A percentile compares a stretch with the other conserved stretches of the same genome.
Evolutionary conservation across 2,329 filamentous ascomycete genomes (phyloP).

Genomic region (Pseudogymnoascus sp.): DNA sequence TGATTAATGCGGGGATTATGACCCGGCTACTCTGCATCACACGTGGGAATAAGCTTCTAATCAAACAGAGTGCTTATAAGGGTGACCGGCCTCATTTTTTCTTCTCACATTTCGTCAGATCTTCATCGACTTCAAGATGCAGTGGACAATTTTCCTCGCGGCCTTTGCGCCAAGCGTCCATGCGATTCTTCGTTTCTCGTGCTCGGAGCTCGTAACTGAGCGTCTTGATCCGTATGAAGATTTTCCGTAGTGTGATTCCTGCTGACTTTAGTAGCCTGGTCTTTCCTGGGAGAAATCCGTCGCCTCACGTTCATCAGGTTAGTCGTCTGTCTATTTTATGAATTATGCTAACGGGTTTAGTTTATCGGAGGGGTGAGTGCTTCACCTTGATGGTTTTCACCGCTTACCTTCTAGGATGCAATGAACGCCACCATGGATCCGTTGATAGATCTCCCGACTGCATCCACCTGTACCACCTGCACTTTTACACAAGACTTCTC

Average conservation of each 20-base stretch:
- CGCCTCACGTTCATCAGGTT: conserved; percentile 17
- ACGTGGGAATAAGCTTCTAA: background rate
- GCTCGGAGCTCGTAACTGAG: conserved; percentile 17
- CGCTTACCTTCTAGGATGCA: conserved; percentile 23
- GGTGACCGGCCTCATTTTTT: background rate
- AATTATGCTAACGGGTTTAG: background rate
- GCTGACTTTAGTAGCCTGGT: conserved; percentile 11
- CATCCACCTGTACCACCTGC: conserved; percentile 27
- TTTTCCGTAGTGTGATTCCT: background rate
- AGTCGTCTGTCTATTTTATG: conserved; percentile 6
- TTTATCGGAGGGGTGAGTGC: background rate
- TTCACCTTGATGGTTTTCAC: background rate
- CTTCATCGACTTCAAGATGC: conserved; percentile 8
- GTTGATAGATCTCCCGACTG: conserved; percentile 19
- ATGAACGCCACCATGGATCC: conserved; percentile 34
- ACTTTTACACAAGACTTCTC: conserved; percentile 30
- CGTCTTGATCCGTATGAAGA: conserved; percentile 15
- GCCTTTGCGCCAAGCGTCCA: conserved; percentile 11
- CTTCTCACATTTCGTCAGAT: background rate
- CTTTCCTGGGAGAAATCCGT: conserved; percentile 12
- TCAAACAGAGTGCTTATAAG: background rate
- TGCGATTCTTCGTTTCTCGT: conserved; percentile 15
- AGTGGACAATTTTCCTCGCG: conserved; percentile 10
- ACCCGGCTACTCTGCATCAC: background rate
- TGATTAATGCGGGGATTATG: background rate